These are phyloP conservation scores for Blastocystis sp. DNA, from an alignment of 352 stramenopile species.

Conservation along the genomic window DNA sequence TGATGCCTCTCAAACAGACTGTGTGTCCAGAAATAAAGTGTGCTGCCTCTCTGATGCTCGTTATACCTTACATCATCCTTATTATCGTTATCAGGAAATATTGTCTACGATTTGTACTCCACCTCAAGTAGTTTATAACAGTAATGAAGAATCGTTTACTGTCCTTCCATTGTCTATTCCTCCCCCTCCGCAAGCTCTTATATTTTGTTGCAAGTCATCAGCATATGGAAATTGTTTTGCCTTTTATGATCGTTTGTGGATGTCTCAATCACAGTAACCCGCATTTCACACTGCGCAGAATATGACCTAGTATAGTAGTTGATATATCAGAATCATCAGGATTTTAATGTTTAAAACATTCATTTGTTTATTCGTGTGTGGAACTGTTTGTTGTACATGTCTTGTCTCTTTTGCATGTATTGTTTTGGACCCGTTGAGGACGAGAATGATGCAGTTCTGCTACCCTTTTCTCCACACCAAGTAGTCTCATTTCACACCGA, in stretches of 20 bases:
- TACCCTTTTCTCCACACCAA: not conserved
- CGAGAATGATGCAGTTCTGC: not conserved
- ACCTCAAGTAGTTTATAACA: conserved; percentile 17
- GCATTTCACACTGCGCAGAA: too few species aligned
- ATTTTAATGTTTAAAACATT: not conserved
- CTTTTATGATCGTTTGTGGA: conserved; percentile 32
- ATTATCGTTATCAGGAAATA: conserved; percentile 33
- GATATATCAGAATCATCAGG: not conserved
- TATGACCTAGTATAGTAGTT: not conserved
- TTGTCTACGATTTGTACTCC: conserved; percentile 31
- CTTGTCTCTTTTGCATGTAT: conserved; percentile 9
- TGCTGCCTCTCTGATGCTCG: not conserved
- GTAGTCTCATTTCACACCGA: not conserved
- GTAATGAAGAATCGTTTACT: not conserved
- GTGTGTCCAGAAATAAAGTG: not conserved
- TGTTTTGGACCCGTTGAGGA: not conserved
- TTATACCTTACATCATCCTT: conserved; percentile 41
- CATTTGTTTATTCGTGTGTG: not conserved
- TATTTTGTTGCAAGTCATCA: conserved; percentile 38
- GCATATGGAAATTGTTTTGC: conserved; percentile 31
- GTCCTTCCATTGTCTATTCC: conserved; percentile 5
- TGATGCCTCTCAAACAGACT: not conserved
- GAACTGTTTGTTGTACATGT: not conserved
- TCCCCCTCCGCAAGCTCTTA: conserved; percentile 5
- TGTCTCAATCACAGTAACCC: not conserved